Conservation (phyloP, 768 basidiomycete genomes). For the Podaxis sp. region DNA sequence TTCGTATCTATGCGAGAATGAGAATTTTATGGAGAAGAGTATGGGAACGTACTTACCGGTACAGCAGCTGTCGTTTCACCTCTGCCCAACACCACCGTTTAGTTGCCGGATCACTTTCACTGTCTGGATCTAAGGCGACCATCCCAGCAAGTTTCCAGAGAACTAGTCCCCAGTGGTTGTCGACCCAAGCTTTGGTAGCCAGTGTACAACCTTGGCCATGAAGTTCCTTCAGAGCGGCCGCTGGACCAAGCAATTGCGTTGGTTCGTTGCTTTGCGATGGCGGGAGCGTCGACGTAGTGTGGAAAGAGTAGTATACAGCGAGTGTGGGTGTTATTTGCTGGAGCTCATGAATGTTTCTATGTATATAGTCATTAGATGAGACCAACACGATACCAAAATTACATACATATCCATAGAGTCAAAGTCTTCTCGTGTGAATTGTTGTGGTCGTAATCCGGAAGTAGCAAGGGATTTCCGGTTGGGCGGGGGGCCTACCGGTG, state of each 20-base stretch:
- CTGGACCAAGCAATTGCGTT: conserved; percentile 38
- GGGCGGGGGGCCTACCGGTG: conserved; percentile 9
- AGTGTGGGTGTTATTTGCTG: conserved; percentile 48
- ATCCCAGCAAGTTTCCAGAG: conserved; percentile 95
- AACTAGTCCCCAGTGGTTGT: conserved; percentile 87
- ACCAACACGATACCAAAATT: not conserved
- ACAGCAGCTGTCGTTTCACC: conserved; percentile 77
- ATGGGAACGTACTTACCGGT: conserved; percentile 51
- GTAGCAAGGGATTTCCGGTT: conserved; percentile 39
- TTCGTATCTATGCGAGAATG: conserved; percentile 63
- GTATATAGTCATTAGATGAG: conserved; percentile 3
- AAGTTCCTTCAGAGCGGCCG: conserved; percentile 53
- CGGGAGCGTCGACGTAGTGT: conserved; percentile 31
- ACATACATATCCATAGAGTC: conserved; percentile 51
- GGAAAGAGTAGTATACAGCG: conserved; percentile 60
- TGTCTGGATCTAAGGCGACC: conserved; percentile 66
- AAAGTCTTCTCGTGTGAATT: conserved; percentile 36
- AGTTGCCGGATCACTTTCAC: conserved; percentile 37
- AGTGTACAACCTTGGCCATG: conserved; percentile 56
- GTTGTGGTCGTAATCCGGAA: conserved; percentile 51
- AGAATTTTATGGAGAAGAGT: not conserved
- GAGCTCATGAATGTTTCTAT: conserved; percentile 48
- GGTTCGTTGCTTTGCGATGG: conserved; percentile 16
- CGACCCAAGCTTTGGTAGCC: conserved; percentile 77
- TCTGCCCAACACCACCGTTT: conserved; percentile 82